Percentiles rank a stretch among this genome's conserved stretches.
phyloP scores from a whole-genome alignment of 371 early-diverging fungal species.

The Umbelopsis sp. region DNA sequence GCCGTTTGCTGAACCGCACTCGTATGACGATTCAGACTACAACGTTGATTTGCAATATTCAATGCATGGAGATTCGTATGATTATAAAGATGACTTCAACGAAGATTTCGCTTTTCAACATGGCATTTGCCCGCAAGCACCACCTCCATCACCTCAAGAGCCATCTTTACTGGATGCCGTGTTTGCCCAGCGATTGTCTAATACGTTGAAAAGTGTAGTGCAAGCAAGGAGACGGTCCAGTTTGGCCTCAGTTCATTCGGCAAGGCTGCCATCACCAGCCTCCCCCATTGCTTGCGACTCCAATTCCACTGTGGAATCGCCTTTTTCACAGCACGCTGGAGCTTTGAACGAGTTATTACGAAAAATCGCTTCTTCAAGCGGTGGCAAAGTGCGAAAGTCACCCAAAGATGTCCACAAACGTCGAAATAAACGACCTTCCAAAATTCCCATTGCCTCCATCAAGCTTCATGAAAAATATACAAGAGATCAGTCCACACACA shows the following conservation, averaged over 20 bases:
- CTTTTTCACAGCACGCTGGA: constrained; percentile 4
- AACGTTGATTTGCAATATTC: constrained; percentile 14
- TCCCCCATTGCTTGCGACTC: background rate
- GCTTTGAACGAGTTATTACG: constrained; percentile 1
- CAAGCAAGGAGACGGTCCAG: constrained; percentile 11
- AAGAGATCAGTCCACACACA: constrained; percentile 10
- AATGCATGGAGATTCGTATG: constrained; percentile 2
- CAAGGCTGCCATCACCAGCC: background rate
- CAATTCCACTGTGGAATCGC: background rate
- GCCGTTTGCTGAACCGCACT: background rate
- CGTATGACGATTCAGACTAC: background rate
- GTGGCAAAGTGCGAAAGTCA: background rate
- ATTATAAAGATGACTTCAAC: constrained; percentile 3
- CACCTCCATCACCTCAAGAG: constrained; percentile 35
- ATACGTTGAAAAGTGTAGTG: constrained; percentile 12
- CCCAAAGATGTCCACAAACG: background rate
- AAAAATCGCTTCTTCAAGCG: background rate
- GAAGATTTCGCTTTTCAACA: constrained; percentile 7
- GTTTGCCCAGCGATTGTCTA: constrained; percentile 20
- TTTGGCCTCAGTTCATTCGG: constrained; percentile 4
- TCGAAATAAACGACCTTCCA: constrained; percentile 13
- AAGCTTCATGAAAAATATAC: constrained; percentile 16
- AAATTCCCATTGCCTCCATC: constrained; percentile 11
- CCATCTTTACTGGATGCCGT: constrained; percentile 30
- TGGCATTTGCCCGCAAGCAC: constrained; percentile 24